Evolutionary conservation across 805 yeast species (phyloP), one percentile per base, ranked within the genome.

Genomic region (Maudiozyma barnettii): DNA sequence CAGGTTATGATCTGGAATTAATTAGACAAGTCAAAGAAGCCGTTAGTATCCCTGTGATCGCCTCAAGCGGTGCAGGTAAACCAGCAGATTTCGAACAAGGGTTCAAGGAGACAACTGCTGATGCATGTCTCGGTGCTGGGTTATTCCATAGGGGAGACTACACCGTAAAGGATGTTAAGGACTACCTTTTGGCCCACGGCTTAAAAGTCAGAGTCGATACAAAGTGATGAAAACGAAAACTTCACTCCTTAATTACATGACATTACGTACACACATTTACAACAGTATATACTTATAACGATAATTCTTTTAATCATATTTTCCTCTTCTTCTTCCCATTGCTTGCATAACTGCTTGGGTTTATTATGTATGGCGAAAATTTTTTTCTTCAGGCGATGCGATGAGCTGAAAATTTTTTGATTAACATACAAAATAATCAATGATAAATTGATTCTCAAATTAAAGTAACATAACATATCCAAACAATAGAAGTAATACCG

Each of bases 71-170:
- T 47, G 99, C 99, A 5, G 99, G 99, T 45, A 78, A 71, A 20
- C 99, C 99, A 1, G 76, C 72, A 44, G 98, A 93, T 68, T 93
- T 93, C 63, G 79, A 78, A 52, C 88, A 93, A 53, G 99, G 87
- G 2, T 93, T 93, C 60, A 73, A 71, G 41, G 72, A 82, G 41
- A 89, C 97, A 14, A 73, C 76, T 5, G 83, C 93, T 1, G 99
- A 93, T 68, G 99, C 99, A 39, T 98, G 99, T 16, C 74, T 93
- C 38, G 99, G 99, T 36, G 99, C 99, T 4, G 99, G 99, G 40
- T 84, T 93, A 82, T 93, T 93, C 73, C 99, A 93, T 71, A 76
- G 99, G 63, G 90, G 86, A 20, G 98, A 91, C 59, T 93, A 84
- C 66, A 81, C 87, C 12, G 97, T 93, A 16, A 74, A 76, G 44